Base-by-base conservation (phyloP, 2,329 filamentous ascomycete species). In the Fusarium robinianum region DNA sequence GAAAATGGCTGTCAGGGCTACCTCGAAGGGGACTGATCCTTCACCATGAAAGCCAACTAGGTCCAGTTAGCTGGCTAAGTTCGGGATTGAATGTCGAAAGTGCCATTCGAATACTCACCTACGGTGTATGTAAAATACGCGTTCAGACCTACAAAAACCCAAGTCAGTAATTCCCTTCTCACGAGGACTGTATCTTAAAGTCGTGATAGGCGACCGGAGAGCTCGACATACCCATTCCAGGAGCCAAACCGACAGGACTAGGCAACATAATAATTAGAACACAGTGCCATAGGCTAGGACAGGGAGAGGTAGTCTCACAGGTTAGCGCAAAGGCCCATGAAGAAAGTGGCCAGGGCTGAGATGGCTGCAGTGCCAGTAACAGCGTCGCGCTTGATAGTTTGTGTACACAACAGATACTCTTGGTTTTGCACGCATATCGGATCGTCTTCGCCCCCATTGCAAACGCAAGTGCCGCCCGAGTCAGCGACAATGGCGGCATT, bases 301-400 rank as follows among this genome's bases (percentile, higher is more conserved):
- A 27, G 16, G 5, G n/a, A 23, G 26, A 27, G 8, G 5, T 14
- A 11, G 8, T 70, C 75, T 57, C 60, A 77, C 75, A 92, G 74
- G 57, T 95, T 95, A 51, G 90, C 85, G 53, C 91, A 82, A 2
- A 92, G 67, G 14, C 90, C 90, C 85, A 95, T 90, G 67, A 77
- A 84, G 67, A 95, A 90, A n/a, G 83, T 85, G 3, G 86, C 81
- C 32, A 95, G 70, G 17, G 88, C 86, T 10, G 88, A 79, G 54
- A 94, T 91, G 41, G 89, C 89, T 30, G 90, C 88, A 5, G 90
- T 95, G 8, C 86, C 89, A 6, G 90, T 95, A 41, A 95, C 85
- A 25, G 91, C 71, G 63, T 95, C 90, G 21, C 88, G 82, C 67
- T 87, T 86, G 63, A 92, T 66, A 51, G 77, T 78, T 59, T 75